Evolutionary conservation across 2,329 filamentous ascomycete species (phyloP), one percentile per base, ranked within the genome.

Genomic region (Mollisiaceae sp.): DNA sequence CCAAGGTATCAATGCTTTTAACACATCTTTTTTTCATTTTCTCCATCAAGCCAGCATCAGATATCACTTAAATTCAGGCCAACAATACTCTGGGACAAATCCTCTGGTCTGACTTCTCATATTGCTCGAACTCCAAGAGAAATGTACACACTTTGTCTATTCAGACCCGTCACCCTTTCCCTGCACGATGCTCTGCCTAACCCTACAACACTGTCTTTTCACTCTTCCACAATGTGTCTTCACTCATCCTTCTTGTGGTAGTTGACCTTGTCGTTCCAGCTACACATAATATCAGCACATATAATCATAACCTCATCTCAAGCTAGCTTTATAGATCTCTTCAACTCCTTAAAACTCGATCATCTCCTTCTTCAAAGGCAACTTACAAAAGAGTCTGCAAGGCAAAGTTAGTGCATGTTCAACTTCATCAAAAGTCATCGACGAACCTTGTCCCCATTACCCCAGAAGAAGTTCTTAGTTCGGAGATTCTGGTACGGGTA

Each of bases 401-500:
- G 60, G 43, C 59, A 59, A 56, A 57, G 59, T 71, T 65, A 72
- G 68, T 47, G 59, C 50, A 50, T 11, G 45, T 61, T 59, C 61
- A 47, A 24, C 52, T 47, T 47, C 47, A 47, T 64, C 64, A 18
- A 66, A 69, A 47, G n/a, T 12, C 20, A 24, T 14, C 32, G 64
- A 77, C 84, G 76, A 72, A 93, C 91, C 91, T 98, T 95, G 84
- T 99, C 95, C 78, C 95, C 95, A 78, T 98, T 85, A 72, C 94
- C 94, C 91, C 91, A 99, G 77, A 88, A 89, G 86, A 82, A 99
- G 88, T 97, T 97, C 90, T 95, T 97, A 79, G 88, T 87, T 79
- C 95, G 91, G 80, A 99, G 91, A 86, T 99, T 99, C 88, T 97
- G 92, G 89, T 97, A 99, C 67, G 93, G 83, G 82, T 98, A 99